Conservation (phyloP, 1,284 basidiomycete species). For the Sporisorium sorghi region DNA sequence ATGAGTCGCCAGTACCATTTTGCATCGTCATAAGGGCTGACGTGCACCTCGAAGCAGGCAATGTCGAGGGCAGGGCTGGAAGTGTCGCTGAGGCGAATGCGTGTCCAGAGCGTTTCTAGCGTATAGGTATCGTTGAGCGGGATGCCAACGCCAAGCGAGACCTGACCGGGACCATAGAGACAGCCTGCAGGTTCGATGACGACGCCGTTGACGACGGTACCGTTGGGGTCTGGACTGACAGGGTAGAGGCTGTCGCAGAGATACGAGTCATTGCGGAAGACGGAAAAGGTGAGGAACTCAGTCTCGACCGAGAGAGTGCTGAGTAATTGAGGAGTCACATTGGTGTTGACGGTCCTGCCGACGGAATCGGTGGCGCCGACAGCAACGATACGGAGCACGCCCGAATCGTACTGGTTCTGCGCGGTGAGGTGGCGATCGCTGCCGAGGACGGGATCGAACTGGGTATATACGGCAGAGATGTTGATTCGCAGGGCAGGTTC, state of each 20-base stretch:
- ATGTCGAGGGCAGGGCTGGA: constrained; percentile 76
- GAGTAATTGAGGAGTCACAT: constrained; percentile 34
- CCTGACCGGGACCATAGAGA: constrained; percentile 74
- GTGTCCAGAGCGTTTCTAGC: constrained; percentile 84
- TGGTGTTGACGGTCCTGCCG: constrained; percentile 44
- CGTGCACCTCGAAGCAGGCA: constrained; percentile 81
- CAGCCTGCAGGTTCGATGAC: constrained; percentile 50
- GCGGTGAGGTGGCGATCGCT: constrained; percentile 21
- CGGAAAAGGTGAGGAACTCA: constrained; percentile 56
- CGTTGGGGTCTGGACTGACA: constrained; percentile 48
- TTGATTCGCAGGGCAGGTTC: constrained; percentile 57
- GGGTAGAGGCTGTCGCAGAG: constrained; percentile 63
- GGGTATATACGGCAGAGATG: constrained; percentile 63
- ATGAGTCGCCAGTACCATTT: constrained; percentile 80
- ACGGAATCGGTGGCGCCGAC: constrained; percentile 50
- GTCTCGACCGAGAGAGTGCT: constrained; percentile 55
- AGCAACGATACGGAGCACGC: constrained; percentile 55
- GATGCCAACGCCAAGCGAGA: constrained; percentile 83
- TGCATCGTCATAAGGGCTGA: constrained; percentile 79
- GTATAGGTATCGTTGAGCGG: constrained; percentile 78
- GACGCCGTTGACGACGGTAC: constrained; percentile 34
- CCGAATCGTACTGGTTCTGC: constrained; percentile 27
- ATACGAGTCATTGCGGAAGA: constrained; percentile 60
- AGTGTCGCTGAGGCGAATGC: constrained; percentile 87
- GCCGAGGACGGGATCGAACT: constrained; percentile 50